These are phyloP conservation scores for Fonsecaea pugnacius DNA, from an alignment of 2,329 filamentous ascomycete species.

Conservation along the genomic window DNA sequence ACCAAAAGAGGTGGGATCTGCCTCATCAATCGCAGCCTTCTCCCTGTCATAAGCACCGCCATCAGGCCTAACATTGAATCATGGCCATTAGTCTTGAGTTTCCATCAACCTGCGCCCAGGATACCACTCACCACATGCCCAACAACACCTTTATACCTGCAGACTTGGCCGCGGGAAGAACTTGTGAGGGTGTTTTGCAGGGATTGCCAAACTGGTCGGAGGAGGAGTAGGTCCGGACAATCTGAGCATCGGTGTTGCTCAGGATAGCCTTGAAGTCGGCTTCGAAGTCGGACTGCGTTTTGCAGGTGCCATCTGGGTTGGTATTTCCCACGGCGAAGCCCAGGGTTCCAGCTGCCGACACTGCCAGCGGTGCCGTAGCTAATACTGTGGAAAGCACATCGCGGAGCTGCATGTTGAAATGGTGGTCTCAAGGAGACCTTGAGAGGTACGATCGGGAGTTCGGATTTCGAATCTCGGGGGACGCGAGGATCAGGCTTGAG, in stretches of 20 bases:
- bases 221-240: slow-evolving; percentile 70
- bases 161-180: slow-evolving; percentile 67
- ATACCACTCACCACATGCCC: slow-evolving; percentile 65
- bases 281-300: slow-evolving; percentile 65
- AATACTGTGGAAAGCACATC: slow-evolving; percentile 48
- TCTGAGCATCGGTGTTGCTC: slow-evolving; percentile 53
- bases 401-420: slow-evolving; percentile 52
- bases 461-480: neutral
- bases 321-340: slow-evolving; percentile 72
- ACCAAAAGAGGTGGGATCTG: slow-evolving; percentile 52
- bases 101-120: neutral
- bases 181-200: slow-evolving; percentile 66
- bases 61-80: slow-evolving; percentile 58
- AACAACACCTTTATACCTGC: slow-evolving; percentile 71
- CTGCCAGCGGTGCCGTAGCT: slow-evolving; percentile 53
- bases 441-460: neutral
- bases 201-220: slow-evolving; percentile 50
- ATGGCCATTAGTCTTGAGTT: slow-evolving; percentile 9
- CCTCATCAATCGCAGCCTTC: slow-evolving; percentile 60
- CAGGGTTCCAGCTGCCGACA: slow-evolving; percentile 59
- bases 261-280: slow-evolving; percentile 67
- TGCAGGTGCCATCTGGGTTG: slow-evolving; percentile 65
- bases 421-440: neutral
- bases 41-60: slow-evolving; percentile 66
- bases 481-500: neutral